Percentiles rank a stretch among this genome's conserved stretches.
Evolutionary conservation across 352 stramenopile species (phyloP).

Genomic region (Pythium sukuiense): DNA sequence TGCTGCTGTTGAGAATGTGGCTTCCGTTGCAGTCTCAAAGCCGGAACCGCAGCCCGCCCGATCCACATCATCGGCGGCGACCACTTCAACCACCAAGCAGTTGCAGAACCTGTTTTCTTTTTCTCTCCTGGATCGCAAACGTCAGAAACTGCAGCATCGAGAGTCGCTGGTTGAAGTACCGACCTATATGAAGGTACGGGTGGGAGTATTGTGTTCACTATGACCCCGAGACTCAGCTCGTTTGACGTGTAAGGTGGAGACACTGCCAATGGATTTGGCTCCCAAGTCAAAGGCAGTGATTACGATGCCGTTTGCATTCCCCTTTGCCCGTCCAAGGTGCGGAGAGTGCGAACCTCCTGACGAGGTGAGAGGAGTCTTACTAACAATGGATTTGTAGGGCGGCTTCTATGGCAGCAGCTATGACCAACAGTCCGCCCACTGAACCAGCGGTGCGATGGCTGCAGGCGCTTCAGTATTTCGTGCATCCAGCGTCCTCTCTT

Average conservation of each 20-base stretch:
- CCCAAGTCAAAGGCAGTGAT: slow-evolving; percentile 62
- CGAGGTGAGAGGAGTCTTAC: no score
- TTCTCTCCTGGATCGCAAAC: slow-evolving; percentile 35
- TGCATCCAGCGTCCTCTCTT: slow-evolving; percentile 53
- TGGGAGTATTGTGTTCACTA: neutral
- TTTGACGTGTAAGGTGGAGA: slow-evolving; percentile 30
- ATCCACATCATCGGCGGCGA: neutral
- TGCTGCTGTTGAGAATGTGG: neutral
- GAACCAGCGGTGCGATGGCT: slow-evolving; percentile 56
- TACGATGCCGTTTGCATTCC: slow-evolving; percentile 60
- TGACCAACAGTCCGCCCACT: slow-evolving; percentile 14
- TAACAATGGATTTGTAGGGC: slow-evolving; percentile 1
- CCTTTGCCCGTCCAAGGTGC: slow-evolving; percentile 60
- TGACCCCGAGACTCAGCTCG: neutral
- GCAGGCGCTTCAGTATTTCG: slow-evolving; percentile 62
- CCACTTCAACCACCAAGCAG: slow-evolving; percentile 12
- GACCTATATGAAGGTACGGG: slow-evolving; percentile 33
- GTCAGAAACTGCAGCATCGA: slow-evolving; percentile 27
- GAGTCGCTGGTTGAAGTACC: slow-evolving; percentile 33
- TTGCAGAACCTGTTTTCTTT: slow-evolving; percentile 37
- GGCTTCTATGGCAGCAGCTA: slow-evolving; percentile 28
- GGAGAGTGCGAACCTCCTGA: neutral
- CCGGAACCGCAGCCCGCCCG: neutral
- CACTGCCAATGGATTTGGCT: slow-evolving; percentile 56
- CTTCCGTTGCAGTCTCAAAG: neutral